These are phyloP conservation scores for Psidium guajava DNA, from an alignment of 345 rosid genomes.

Conservation along the genomic window DNA sequence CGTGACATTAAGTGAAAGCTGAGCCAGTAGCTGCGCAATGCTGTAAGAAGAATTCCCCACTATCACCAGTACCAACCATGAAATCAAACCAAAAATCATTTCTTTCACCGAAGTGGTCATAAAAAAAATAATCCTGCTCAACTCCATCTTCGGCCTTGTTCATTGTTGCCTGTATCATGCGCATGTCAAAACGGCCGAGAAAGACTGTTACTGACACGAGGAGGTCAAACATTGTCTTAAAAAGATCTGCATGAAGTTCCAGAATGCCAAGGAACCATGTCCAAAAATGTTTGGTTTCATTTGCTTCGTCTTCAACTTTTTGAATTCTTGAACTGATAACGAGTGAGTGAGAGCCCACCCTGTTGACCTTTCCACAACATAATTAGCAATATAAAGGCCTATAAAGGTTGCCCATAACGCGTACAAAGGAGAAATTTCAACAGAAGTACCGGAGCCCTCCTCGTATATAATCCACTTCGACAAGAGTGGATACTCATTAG, in stretches of 20 bases:
- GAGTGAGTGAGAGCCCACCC: conserved; percentile 99
- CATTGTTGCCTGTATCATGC: conserved; percentile 99
- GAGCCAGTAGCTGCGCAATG: conserved; percentile 88
- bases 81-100: conserved; percentile 94
- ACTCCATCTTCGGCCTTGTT: conserved; percentile 40
- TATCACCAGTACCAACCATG: conserved; percentile 99
- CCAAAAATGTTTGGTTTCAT: conserved; percentile 87
- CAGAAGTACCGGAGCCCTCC: conserved; percentile 79
- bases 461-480: conserved; percentile 98
- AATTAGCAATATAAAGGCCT: conserved; percentile 96
- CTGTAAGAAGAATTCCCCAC: conserved; percentile 89
- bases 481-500: conserved; percentile 92
- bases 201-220: conserved; percentile 95
- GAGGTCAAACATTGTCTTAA: conserved; percentile 96
- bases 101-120: conserved; percentile 69
- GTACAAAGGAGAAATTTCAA: conserved; percentile 95
- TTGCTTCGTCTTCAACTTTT: conserved; percentile 74
- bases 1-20: conserved; percentile 40
- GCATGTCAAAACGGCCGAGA: conserved; percentile 99
- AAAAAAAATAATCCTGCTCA: conserved; percentile 41
- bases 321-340: conserved; percentile 59
- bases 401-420: conserved; percentile 98
- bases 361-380: conserved; percentile 95
- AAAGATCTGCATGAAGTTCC: conserved; percentile 97
- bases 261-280: conserved; percentile 99